These are phyloP conservation scores for Lachancea quebecensis DNA, from an alignment of 805 yeast species.

Conservation along the genomic window DNA sequence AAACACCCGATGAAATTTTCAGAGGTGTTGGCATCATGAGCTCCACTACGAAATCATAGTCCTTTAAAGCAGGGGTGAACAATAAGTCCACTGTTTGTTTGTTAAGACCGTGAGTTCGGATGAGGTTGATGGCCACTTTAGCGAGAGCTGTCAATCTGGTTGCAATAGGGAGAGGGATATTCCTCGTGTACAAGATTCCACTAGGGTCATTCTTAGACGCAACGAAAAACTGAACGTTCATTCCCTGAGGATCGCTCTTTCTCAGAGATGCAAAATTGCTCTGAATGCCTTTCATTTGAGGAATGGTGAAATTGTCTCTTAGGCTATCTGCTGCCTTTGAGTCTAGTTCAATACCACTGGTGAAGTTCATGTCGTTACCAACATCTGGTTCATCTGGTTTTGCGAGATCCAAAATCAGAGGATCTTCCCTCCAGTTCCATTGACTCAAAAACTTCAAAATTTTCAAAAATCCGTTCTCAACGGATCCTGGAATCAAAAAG, in stretches of 20 bases:
- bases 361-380: conserved; percentile 18
- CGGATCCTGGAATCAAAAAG: conserved; percentile 71
- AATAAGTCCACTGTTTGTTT: conserved; percentile 43
- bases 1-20: conserved; percentile 47
- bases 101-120: conserved; percentile 40
- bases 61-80: conserved; percentile 76
- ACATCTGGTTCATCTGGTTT: conserved; percentile 39
- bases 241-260: conserved; percentile 72
- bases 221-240: conserved; percentile 72
- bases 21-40: conserved; percentile 42
- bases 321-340: conserved; percentile 38
- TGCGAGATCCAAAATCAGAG: conserved; percentile 72
- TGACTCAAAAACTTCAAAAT: conserved; percentile 59
- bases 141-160: conserved; percentile 83
- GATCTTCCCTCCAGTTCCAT: conserved; percentile 95
- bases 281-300: conserved; percentile 54
- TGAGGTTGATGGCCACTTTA: conserved; percentile 57
- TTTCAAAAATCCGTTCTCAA: conserved; percentile 74
- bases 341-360: conserved; percentile 29
- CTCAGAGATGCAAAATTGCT: conserved; percentile 63
- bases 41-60: conserved; percentile 73
- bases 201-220: conserved; percentile 81
- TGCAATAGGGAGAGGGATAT: conserved; percentile 65
- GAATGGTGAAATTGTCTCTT: conserved; percentile 55
- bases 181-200: conserved; percentile 76